Base-by-base conservation (phyloP, 1,139 yeast species). In the Nakaseomyces bracarensis region DNA sequence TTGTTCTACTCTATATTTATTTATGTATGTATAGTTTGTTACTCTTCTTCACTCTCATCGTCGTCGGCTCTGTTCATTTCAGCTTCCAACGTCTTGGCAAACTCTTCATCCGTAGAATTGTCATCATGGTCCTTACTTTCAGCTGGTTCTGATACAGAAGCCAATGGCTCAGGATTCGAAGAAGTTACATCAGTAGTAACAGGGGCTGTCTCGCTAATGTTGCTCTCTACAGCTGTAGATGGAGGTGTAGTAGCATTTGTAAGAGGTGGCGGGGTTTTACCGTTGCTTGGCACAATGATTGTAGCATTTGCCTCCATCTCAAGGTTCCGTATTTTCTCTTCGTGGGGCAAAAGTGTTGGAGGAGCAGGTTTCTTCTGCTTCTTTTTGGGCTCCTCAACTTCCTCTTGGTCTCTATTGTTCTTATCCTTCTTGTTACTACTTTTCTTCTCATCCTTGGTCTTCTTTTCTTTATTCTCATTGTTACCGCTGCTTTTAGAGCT, bases 21-120 rank as follows among this genome's bases (percentile, higher is more conserved):
- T n/a, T n/a, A n/a, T n/a, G n/a, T n/a, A n/a, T n/a, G n/a, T n/a
- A n/a, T n/a, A n/a, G n/a, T n/a, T n/a, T n/a, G n/a, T 25, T 38
- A 56, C 35, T 54, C 58, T 41, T 55, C 61, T 41, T 55, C 58
- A 39, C 58, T 55, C 11, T 47, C 50, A 18, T 55, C 57, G 33
- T 55, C 58, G 36, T 53, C 52, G 18, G 50, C 50, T 35, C 50
- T 53, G 40, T 53, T 51, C 57, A 57, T 56, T 35, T 57, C 63
- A 10, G 59, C 59, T 39, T 58, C 62, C 26, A 58, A 47, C 35
- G 56, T 56, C 42, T 55, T 52, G 10, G 59, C 61, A 38, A 57
- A 57, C 20, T 57, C 62, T 29, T 55, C 62, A 38, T 57, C 63
- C 39, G 61, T 57, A 26, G 59, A 53, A 40, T 53, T 49, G 15